Percentiles rank a stretch among this genome's conserved stretches.
phyloP scores from a whole-genome alignment of 2,329 filamentous ascomycete species.

The Didymella pomorum region DNA sequence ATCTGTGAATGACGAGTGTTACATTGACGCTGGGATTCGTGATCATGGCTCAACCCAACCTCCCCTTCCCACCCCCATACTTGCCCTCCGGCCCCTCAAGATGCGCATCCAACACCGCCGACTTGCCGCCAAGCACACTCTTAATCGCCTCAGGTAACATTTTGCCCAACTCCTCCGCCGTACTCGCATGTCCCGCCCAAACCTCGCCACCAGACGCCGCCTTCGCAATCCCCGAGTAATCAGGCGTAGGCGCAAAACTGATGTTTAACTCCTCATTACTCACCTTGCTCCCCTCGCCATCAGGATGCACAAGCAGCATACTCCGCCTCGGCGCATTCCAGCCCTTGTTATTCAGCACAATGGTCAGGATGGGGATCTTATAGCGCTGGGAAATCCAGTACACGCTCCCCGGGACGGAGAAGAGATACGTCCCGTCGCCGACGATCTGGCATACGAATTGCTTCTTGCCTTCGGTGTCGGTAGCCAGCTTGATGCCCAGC shows the following conservation, averaged over 20 bases:
- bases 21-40: too few relatives aligned
- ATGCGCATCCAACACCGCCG: constrained; percentile 70
- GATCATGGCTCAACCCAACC: constrained; percentile 3
- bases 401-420: constrained; percentile 69
- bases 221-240: constrained; percentile 73
- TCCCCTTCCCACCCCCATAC: constrained; percentile 44
- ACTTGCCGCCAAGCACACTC: constrained; percentile 63
- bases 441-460: constrained; percentile 61
- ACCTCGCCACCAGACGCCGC: constrained; percentile 69
- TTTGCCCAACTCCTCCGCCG: constrained; percentile 62
- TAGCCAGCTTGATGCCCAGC: constrained; percentile 78
- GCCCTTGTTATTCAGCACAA: constrained; percentile 74
- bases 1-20: too few relatives aligned
- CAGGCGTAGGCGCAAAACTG: constrained; percentile 69
- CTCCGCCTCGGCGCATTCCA: constrained; percentile 72
- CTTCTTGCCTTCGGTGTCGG: constrained; percentile 57
- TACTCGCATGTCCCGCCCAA: constrained; percentile 68
- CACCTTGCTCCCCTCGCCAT: constrained; percentile 68
- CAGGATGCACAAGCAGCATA: constrained; percentile 70
- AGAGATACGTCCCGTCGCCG: constrained; percentile 73
- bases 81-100: constrained; percentile 65
- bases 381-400: constrained; percentile 75
- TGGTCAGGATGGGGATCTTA: constrained; percentile 70
- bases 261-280: constrained; percentile 72
- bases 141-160: constrained; percentile 66